These are phyloP conservation scores for Tylopilus sp. DNA, from an alignment of 768 basidiomycete species.

Conservation along the genomic window DNA sequence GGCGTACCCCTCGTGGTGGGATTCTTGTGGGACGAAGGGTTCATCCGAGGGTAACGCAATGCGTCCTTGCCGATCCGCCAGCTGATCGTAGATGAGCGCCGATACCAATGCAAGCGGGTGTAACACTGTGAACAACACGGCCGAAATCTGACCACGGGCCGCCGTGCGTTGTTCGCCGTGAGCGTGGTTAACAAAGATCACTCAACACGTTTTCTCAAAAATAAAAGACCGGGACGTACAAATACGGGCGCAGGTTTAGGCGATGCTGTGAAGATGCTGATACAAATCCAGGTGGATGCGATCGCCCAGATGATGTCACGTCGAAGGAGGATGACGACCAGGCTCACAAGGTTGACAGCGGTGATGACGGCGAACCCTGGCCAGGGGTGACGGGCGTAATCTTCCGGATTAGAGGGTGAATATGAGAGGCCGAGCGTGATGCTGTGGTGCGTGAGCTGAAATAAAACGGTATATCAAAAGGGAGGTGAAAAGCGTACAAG, in stretches of 20 bases:
- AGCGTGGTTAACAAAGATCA: neutral
- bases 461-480: neutral
- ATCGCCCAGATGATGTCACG: constrained; percentile 74
- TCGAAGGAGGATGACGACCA: constrained; percentile 52
- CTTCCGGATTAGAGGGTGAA: constrained; percentile 43
- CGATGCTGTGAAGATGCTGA: constrained; percentile 55
- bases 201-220: too few species aligned
- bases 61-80: constrained; percentile 26
- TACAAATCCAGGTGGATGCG: constrained; percentile 70
- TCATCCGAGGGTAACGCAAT: constrained; percentile 46
- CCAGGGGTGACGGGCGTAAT: constrained; percentile 63
- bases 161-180: neutral
- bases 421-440: constrained; percentile 67
- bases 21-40: neutral
- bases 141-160: constrained; percentile 45
- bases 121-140: constrained; percentile 59
- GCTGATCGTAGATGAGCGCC: constrained; percentile 38
- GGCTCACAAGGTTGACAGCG: constrained; percentile 55
- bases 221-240: constrained; percentile 38
- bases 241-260: constrained; percentile 66
- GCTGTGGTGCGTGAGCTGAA: constrained; percentile 33
- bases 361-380: constrained; percentile 69
- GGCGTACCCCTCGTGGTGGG: constrained; percentile 1
- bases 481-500: constrained; percentile 36
- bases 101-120: constrained; percentile 60